Evolutionary conservation across 2,329 filamentous ascomycete species (phyloP).

Genomic region (Ceratocystis cacaofunesta): DNA sequence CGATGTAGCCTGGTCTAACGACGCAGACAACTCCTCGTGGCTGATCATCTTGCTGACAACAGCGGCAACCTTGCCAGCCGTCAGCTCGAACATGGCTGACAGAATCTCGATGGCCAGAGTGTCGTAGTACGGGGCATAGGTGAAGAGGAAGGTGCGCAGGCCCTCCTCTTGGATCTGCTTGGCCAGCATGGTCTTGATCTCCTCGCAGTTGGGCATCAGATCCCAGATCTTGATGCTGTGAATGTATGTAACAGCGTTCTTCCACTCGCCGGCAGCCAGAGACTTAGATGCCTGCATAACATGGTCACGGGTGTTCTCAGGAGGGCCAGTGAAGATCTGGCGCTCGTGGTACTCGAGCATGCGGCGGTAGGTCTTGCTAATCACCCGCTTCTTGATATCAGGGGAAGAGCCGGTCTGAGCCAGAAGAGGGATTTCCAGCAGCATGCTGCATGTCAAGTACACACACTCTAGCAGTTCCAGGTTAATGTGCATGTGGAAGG

Average conservation of each 20-base stretch:
- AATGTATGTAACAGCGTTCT: slow-evolving; percentile 85
- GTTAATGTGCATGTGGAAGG: slow-evolving; percentile 99
- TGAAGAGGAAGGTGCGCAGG: slow-evolving; percentile 95
- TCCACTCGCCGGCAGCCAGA: slow-evolving; percentile 93
- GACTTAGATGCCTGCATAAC: slow-evolving; percentile 99
- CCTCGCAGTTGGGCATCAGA: slow-evolving; percentile 78
- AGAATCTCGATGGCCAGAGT: slow-evolving; percentile 78
- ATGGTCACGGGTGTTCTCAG: slow-evolving; percentile 96
- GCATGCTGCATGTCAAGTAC: slow-evolving; percentile 98
- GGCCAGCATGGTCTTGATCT: slow-evolving; percentile 93
- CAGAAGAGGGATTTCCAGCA: slow-evolving; percentile 91
- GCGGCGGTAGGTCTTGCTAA: slow-evolving; percentile 97
- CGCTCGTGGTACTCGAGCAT: slow-evolving; percentile 99
- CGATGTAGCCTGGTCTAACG: slow-evolving; percentile 91
- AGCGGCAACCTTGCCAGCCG: slow-evolving; percentile 78
- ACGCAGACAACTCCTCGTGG: slow-evolving; percentile 91
- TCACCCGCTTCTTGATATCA: slow-evolving; percentile 91
- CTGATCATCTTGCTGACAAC: slow-evolving; percentile 99
- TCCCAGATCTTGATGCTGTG: slow-evolving; percentile 99
- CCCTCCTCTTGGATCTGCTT: slow-evolving; percentile 98
- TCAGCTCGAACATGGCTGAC: slow-evolving; percentile 87
- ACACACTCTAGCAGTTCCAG: slow-evolving; percentile 95
- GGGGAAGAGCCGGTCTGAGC: slow-evolving; percentile 94
- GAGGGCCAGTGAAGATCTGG: slow-evolving; percentile 95
- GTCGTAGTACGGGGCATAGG: slow-evolving; percentile 98